phyloP scores from a whole-genome alignment of 768 basidiomycete genomes.

The Pilatotrama ljubarskyi region DNA sequence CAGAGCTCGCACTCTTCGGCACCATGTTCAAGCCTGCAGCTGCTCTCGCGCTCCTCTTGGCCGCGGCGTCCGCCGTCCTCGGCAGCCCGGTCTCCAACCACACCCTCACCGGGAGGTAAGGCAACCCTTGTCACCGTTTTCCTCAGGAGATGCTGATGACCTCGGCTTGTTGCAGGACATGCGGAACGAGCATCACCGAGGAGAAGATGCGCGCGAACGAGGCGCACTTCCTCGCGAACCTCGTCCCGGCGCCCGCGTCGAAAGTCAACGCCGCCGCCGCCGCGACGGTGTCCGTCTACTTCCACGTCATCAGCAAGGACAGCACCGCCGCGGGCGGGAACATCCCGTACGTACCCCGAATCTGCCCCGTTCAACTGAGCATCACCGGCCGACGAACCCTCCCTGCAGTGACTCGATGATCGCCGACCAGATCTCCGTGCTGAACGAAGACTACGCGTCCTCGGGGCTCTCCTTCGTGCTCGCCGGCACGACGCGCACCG shows the following conservation, averaged over 20 bases:
- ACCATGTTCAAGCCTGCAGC: slow-evolving; percentile 18
- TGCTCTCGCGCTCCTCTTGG: slow-evolving; percentile 12
- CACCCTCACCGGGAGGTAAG: not conserved
- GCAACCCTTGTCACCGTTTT: slow-evolving; percentile 16
- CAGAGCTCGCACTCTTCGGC: not conserved
- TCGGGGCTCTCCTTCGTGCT: slow-evolving; percentile 43
- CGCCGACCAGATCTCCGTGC: slow-evolving; percentile 40
- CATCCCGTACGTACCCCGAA: slow-evolving; percentile 38
- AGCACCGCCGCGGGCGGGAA: slow-evolving; percentile 41
- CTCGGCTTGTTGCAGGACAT: slow-evolving; percentile 38
- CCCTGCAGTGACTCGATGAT: slow-evolving; percentile 37
- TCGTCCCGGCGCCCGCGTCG: slow-evolving; percentile 28
- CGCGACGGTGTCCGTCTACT: slow-evolving; percentile 40
- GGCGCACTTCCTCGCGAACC: slow-evolving; percentile 44
- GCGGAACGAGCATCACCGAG: slow-evolving; percentile 41
- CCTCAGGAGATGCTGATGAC: too few relatives aligned
- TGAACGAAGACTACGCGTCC: slow-evolving; percentile 43
- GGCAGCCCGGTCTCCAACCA: not conserved
- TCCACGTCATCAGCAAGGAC: slow-evolving; percentile 46
- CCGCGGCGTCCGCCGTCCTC: slow-evolving; percentile 6
- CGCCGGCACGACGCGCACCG: slow-evolving; percentile 43
- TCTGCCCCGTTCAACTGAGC: not conserved
- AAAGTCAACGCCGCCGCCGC: slow-evolving; percentile 13
- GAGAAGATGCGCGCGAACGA: slow-evolving; percentile 39
- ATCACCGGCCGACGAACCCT: not conserved